phyloP scores from a whole-genome alignment of 2,329 filamentous ascomycete species.

The Xylariaceae sp. region DNA sequence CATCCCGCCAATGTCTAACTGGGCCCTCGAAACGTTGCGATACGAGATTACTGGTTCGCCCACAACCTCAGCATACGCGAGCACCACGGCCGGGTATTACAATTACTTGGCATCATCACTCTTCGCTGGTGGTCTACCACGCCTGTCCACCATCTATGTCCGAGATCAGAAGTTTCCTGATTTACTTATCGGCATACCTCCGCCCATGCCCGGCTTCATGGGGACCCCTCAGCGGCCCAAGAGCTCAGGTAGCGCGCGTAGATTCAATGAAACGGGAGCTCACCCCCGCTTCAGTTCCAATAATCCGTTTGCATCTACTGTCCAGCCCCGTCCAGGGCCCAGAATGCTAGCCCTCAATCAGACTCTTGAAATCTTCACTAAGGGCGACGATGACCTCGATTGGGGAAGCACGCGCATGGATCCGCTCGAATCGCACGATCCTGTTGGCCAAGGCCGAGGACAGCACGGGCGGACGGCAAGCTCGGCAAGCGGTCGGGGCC shows the following conservation, averaged over 20 bases:
- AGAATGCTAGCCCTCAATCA: slow-evolving; percentile 37
- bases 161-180: slow-evolving; percentile 80
- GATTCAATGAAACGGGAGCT: slow-evolving; percentile 24
- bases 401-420: slow-evolving; percentile 54
- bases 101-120: slow-evolving; percentile 80
- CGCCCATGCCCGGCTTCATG: slow-evolving; percentile 47
- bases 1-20: slow-evolving; percentile 61
- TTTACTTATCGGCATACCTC: slow-evolving; percentile 63
- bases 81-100: slow-evolving; percentile 63
- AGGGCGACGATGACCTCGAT: slow-evolving; percentile 51
- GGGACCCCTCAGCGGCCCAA: slow-evolving; percentile 34
- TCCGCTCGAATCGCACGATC: slow-evolving; percentile 25
- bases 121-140: slow-evolving; percentile 67
- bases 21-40: slow-evolving; percentile 64
- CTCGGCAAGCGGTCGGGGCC: slow-evolving; percentile 33
- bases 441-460: slow-evolving; percentile 14
- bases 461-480: slow-evolving; percentile 30
- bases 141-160: slow-evolving; percentile 73
- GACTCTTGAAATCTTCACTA: slow-evolving; percentile 55
- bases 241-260: slow-evolving; percentile 31
- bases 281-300: slow-evolving; percentile 52
- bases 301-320: slow-evolving; percentile 48
- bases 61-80: slow-evolving; percentile 51
- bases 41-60: slow-evolving; percentile 71
- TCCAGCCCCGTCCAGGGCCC: slow-evolving; percentile 31